Conservation (phyloP, 192 early-diverging fungal species). For the Irineochytrium annulatum region DNA sequence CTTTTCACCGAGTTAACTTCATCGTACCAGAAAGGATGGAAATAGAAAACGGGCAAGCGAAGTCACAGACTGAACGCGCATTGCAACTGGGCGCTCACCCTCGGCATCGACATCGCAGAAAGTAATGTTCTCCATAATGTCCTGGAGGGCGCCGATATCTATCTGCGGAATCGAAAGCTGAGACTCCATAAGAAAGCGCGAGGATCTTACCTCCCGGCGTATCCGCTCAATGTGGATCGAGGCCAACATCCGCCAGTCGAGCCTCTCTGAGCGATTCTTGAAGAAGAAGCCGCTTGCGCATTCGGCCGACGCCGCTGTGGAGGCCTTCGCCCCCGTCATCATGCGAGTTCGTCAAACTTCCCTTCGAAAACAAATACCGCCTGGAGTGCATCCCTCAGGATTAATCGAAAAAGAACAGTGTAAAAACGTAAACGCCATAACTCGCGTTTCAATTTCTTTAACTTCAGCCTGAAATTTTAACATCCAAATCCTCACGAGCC, state of each 20-base stretch:
- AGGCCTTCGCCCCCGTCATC: too few relatives aligned
- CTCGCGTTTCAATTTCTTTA: too few relatives aligned
- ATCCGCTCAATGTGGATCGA: slow-evolving; percentile 38
- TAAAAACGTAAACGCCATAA: too few relatives aligned
- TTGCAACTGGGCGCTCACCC: slow-evolving; percentile 13
- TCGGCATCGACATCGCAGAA: slow-evolving; percentile 52
- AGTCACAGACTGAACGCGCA: background rate
- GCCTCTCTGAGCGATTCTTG: slow-evolving; percentile 35
- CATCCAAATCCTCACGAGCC: too few relatives aligned
- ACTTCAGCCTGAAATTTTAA: too few relatives aligned
- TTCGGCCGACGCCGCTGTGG: background rate
- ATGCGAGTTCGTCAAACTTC: too few relatives aligned
- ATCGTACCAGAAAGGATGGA: background rate
- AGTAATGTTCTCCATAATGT: slow-evolving; percentile 52
- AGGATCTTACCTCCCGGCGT: slow-evolving; percentile 36
- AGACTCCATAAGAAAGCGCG: background rate
- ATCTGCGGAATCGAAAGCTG: slow-evolving; percentile 23
- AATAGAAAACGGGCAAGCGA: too few relatives aligned
- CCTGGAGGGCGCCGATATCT: slow-evolving; percentile 44
- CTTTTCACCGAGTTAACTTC: slow-evolving; percentile 19
- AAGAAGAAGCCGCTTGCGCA: slow-evolving; percentile 38
- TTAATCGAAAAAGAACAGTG: too few relatives aligned
- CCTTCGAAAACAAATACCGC: too few relatives aligned
- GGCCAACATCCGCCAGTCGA: slow-evolving; percentile 49
- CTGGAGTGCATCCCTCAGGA: too few relatives aligned